Percentiles rank a stretch among this genome's conserved stretches.
phyloP scores from a whole-genome alignment of 2,329 filamentous ascomycete genomes.

The Zymoseptoria tritici region DNA sequence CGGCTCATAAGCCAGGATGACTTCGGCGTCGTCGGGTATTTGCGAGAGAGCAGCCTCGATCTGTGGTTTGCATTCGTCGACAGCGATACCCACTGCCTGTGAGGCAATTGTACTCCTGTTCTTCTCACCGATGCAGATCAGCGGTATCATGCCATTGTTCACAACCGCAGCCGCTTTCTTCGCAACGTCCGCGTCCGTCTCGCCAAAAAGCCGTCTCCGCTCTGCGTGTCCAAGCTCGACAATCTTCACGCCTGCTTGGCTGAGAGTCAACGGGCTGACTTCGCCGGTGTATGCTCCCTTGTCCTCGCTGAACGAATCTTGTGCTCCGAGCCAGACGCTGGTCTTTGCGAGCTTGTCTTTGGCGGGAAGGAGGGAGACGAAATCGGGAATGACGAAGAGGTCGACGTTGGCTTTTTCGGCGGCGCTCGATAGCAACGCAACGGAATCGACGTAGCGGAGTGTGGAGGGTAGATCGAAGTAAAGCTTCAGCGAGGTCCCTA shows the following conservation, averaged over 20 bases:
- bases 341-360: constrained; percentile 40
- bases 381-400: constrained; percentile 73
- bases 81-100: constrained; percentile 50
- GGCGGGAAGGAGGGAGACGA: constrained; percentile 56
- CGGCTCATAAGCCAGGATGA: constrained; percentile 78
- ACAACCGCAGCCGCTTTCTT: constrained; percentile 63
- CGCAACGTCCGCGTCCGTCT: constrained; percentile 62
- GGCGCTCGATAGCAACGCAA: constrained; percentile 44
- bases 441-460: constrained; percentile 39
- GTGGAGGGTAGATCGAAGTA: constrained; percentile 67
- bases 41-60: constrained; percentile 56
- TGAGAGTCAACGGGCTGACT: constrained; percentile 61
- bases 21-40: constrained; percentile 55
- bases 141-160: constrained; percentile 63
- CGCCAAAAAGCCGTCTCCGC: constrained; percentile 61
- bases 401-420: constrained; percentile 51
- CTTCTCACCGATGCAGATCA: constrained; percentile 74
- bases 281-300: constrained; percentile 70
- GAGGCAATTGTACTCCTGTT: constrained; percentile 38
- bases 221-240: constrained; percentile 80
- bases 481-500: constrained; percentile 72
- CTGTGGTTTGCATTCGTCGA: constrained; percentile 60
- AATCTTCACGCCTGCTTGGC: constrained; percentile 60
- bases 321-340: constrained; percentile 60
- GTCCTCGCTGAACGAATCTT: constrained; percentile 66